Conservation (phyloP, 2,329 filamentous ascomycete genomes). For the Beauveria bassiana region DNA sequence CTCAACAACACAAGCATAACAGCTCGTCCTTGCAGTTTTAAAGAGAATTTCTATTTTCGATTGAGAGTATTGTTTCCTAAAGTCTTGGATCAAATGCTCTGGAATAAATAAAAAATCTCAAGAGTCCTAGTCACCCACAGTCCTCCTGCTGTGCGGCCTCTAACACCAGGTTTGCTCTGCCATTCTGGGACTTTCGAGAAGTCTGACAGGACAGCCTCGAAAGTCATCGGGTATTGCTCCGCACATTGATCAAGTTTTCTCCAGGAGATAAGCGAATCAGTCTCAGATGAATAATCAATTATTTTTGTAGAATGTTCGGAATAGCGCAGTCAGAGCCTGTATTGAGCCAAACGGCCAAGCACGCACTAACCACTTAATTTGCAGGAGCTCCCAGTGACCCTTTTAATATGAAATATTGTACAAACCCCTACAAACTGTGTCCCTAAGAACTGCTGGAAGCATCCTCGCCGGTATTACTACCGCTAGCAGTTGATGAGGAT, state of each 20-base stretch:
- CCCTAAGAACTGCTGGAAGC: conserved; percentile 13
- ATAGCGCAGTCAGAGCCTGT: not conserved
- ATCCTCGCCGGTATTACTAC: conserved; percentile 18
- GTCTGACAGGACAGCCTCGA: no score
- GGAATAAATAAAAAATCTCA: no score
- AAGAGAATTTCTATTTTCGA: not conserved
- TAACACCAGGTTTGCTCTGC: not conserved
- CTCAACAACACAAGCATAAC: not conserved
- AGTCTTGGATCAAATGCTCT: no score
- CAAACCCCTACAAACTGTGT: not conserved
- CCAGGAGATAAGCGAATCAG: not conserved
- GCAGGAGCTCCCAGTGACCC: not conserved
- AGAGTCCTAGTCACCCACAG: no score
- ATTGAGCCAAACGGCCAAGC: not conserved
- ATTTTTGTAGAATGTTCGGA: not conserved
- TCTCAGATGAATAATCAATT: not conserved
- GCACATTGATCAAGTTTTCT: no score
- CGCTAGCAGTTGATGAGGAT: conserved; percentile 18
- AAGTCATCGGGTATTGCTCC: not conserved
- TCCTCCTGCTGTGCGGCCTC: not conserved
- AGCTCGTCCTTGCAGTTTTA: not conserved
- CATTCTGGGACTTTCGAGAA: no score
- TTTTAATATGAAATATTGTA: conserved; percentile 2
- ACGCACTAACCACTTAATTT: not conserved
- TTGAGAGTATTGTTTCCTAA: no score